A percentile compares a stretch with the other conserved stretches of the same genome.
Evolutionary conservation across 495 filamentous ascomycete genomes (phyloP).

Genomic region (Xylaria longipes): DNA sequence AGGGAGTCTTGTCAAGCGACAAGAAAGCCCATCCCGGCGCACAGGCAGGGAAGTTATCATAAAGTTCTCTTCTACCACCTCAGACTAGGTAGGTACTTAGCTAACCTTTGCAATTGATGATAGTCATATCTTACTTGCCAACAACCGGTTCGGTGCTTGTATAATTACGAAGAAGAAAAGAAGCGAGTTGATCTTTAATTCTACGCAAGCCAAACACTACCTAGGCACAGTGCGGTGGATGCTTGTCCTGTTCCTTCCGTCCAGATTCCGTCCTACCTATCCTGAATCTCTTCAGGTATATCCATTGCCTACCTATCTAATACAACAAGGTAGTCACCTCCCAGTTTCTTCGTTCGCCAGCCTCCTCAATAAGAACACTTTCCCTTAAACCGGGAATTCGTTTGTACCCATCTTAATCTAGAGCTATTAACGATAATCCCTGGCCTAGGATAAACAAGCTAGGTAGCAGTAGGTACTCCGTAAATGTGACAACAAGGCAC

Average conservation of each 20-base stretch:
- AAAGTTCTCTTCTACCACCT: not conserved
- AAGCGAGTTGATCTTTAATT: not conserved
- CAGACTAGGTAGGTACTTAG: too few relatives aligned
- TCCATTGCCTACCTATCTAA: conserved; percentile 12
- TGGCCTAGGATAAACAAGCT: not conserved
- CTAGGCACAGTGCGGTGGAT: not conserved
- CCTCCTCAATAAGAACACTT: conserved; percentile 9
- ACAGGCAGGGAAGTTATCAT: conserved; percentile 29
- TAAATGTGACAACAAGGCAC: not conserved
- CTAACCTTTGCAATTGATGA: not conserved
- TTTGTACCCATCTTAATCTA: conserved; percentile 5
- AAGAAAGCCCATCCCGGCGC: conserved; percentile 34
- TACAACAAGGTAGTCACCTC: not conserved
- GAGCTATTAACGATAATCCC: not conserved
- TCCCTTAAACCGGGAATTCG: not conserved
- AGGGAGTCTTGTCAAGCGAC: conserved; percentile 22
- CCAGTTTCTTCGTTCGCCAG: conserved; percentile 4
- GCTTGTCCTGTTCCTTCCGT: not conserved
- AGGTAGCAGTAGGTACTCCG: too few relatives aligned
- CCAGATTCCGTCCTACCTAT: too few relatives aligned
- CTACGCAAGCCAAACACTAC: too few relatives aligned
- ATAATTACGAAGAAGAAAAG: not conserved
- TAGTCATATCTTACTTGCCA: not conserved
- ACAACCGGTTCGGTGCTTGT: not conserved
- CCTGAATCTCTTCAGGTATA: not conserved